phyloP scores from a whole-genome alignment of 2,329 filamentous ascomycete genomes.

The Scleromitrula shiraiana region DNA sequence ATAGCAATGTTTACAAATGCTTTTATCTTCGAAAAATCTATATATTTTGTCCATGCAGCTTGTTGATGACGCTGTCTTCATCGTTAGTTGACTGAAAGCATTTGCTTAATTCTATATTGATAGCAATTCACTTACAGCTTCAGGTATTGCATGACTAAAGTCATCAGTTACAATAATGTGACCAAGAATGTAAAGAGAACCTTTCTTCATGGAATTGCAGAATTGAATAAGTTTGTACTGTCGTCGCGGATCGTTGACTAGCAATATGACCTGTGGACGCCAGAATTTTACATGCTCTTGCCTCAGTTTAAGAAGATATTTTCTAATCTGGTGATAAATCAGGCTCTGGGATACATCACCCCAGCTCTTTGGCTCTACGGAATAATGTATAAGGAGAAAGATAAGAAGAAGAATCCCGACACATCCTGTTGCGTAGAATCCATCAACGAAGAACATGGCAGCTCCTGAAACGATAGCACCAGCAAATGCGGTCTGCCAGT shows the following conservation, averaged over 20 bases:
- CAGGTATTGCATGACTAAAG: slow-evolving; percentile 69
- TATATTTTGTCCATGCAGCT: slow-evolving; percentile 71
- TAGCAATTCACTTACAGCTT: slow-evolving; percentile 41
- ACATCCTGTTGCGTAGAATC: slow-evolving; percentile 68
- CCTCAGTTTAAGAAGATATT: slow-evolving; percentile 73
- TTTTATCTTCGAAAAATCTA: slow-evolving; percentile 79
- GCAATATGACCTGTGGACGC: slow-evolving; percentile 77
- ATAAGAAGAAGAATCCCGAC: slow-evolving; percentile 67
- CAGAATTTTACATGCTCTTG: slow-evolving; percentile 93
- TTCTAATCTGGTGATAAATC: slow-evolving; percentile 82
- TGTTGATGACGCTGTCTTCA: slow-evolving; percentile 57
- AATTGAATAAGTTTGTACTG: slow-evolving; percentile 83
- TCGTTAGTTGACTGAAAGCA: background rate
- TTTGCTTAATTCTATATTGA: background rate
- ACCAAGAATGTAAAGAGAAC: slow-evolving; percentile 70
- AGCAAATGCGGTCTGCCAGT: slow-evolving; percentile 69
- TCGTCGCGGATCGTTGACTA: slow-evolving; percentile 74
- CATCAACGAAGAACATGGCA: slow-evolving; percentile 88
- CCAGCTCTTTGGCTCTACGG: slow-evolving; percentile 79
- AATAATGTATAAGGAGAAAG: slow-evolving; percentile 79
- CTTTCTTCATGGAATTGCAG: slow-evolving; percentile 87
- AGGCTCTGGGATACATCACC: slow-evolving; percentile 84
- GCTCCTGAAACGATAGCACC: slow-evolving; percentile 69
- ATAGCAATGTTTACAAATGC: slow-evolving; percentile 84
- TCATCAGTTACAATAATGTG: slow-evolving; percentile 83